Percentiles rank a stretch among this genome's conserved stretches.
These are phyloP conservation scores for Podospora bellae-mahoneyi DNA, from an alignment of 495 filamentous ascomycete species.

Conservation along the genomic window DNA sequence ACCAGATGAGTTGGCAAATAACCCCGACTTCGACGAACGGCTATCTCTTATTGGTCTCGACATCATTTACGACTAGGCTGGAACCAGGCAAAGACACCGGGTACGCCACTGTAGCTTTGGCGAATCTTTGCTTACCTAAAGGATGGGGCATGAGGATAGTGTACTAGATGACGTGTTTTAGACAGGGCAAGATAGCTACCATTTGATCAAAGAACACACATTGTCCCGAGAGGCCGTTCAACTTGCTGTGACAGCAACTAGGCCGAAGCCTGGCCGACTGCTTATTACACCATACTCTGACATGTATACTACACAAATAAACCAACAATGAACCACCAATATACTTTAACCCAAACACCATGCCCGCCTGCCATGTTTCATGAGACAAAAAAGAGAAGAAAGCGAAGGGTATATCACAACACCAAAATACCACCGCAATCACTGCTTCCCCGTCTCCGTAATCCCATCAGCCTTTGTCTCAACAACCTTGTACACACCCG, in stretches of 20 bases:
- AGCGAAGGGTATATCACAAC: not conserved
- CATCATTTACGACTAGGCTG: no score
- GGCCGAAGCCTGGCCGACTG: not conserved
- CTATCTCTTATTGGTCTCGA: no score
- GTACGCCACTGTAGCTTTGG: no score
- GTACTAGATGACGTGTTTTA: no score
- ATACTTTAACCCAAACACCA: not conserved
- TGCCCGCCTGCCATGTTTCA: not conserved
- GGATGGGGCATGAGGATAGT: no score
- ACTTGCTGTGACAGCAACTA: not conserved
- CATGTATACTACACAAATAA: not conserved
- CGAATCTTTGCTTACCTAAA: no score
- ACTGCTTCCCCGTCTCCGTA: slow-evolving; percentile 28
- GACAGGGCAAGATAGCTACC: no score
- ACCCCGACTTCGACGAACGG: no score
- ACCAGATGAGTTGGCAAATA: no score
- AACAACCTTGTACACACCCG: slow-evolving; percentile 62
- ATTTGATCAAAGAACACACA: no score
- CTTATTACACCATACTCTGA: not conserved
- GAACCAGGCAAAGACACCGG: no score
- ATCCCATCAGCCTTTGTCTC: slow-evolving; percentile 56
- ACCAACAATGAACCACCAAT: not conserved
- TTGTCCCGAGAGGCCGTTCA: no score
- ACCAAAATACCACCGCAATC: not conserved
- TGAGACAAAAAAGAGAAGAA: not conserved